phyloP scores from a whole-genome alignment of 441 rosid species.

The Erysimum pusillum region DNA sequence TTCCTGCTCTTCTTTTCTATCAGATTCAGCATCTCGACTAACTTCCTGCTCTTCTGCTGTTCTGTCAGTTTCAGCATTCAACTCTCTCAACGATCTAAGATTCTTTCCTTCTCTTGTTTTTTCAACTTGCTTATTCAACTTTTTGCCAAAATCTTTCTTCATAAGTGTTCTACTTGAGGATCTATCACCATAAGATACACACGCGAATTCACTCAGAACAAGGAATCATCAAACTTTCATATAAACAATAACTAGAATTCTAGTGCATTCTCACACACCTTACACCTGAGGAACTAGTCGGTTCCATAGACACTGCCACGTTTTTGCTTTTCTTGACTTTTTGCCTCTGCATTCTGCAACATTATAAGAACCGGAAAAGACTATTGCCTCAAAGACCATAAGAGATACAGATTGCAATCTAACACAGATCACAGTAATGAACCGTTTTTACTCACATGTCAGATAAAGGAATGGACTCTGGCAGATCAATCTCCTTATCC shows the following conservation, averaged over 20 bases:
- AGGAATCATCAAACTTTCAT: neutral
- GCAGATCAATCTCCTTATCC: conserved; percentile 48
- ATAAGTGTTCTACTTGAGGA: conserved; percentile 28
- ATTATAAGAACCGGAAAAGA: conserved; percentile 9
- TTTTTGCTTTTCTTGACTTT: conserved; percentile 38
- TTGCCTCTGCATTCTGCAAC: conserved; percentile 44
- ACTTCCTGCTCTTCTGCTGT: conserved; percentile 23
- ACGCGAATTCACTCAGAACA: conserved; percentile 11
- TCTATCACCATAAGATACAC: conserved; percentile 28
- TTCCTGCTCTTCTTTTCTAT: conserved; percentile 30
- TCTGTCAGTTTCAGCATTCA: conserved; percentile 43
- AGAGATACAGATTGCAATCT: conserved; percentile 1
- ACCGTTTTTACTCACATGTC: conserved; percentile 53
- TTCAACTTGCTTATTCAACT: neutral
- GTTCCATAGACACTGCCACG: conserved; percentile 17
- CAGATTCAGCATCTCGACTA: conserved; percentile 30
- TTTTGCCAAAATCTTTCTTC: conserved; percentile 31
- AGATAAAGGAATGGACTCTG: conserved; percentile 48
- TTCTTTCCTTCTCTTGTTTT: conserved; percentile 37
- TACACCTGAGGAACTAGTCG: conserved; percentile 29
- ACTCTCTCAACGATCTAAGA: conserved; percentile 42
- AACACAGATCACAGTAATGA: conserved; percentile 24
- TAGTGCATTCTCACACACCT: conserved; percentile 35
- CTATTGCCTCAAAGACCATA: neutral
- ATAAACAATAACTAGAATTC: neutral